phyloP scores from a whole-genome alignment of 352 stramenopile genomes.

The Blastocystis sp. region DNA sequence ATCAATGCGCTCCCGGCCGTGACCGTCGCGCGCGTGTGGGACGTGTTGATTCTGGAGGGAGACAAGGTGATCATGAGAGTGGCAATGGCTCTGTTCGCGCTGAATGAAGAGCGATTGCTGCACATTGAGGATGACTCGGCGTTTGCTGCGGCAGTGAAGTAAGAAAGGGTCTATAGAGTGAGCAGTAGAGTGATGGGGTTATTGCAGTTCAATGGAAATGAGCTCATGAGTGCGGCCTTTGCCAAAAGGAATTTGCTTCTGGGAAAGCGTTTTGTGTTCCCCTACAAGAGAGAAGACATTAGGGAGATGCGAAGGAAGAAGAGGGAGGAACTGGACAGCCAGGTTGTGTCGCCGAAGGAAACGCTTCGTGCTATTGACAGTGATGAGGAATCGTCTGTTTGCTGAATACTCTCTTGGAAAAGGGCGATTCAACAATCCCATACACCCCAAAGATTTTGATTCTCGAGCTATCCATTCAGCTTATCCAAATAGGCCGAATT shows the following conservation, averaged over 20 bases:
- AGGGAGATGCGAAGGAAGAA: background rate
- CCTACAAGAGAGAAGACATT: background rate
- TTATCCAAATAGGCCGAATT: no score
- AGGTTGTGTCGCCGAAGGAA: background rate
- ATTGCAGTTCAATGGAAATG: constrained; percentile 8
- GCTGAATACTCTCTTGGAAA: background rate
- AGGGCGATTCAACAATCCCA: no score
- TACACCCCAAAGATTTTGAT: no score
- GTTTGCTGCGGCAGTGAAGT: background rate
- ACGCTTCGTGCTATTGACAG: constrained; percentile 17
- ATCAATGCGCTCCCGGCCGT: constrained; percentile 16
- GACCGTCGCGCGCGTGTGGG: constrained; percentile 44
- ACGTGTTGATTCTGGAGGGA: constrained; percentile 59
- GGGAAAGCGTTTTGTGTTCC: constrained; percentile 7
- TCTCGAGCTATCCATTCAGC: no score
- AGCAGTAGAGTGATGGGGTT: constrained; percentile 9
- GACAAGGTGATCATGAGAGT: constrained; percentile 40
- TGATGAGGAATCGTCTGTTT: constrained; percentile 17
- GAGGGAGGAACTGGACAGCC: background rate
- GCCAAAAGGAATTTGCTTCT: background rate
- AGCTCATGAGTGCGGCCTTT: background rate
- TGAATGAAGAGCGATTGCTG: constrained; percentile 41
- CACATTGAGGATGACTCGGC: constrained; percentile 3
- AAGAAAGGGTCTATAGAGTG: background rate
- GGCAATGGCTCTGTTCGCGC: constrained; percentile 19